Base-by-base conservation (phyloP, 106 monocot species). In the Dioscorea dumetorum region DNA sequence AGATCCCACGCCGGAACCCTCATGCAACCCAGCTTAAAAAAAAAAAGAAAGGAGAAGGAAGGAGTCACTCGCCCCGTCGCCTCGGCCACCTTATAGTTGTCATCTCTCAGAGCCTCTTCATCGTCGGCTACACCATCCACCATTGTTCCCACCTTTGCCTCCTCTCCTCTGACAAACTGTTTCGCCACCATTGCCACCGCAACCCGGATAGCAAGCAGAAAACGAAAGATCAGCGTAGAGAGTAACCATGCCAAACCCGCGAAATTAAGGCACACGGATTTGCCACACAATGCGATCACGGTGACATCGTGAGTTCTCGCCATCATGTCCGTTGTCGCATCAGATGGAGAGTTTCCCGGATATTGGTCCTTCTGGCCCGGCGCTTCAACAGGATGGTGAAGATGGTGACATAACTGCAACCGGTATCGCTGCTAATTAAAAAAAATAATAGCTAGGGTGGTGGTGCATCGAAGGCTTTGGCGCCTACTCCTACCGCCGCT, bases 341-440 rank as follows among this genome's bases (percentile, higher is more conserved):
- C 19, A 74, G 80, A 60, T 80, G 80, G 12, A 73, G 62, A 48
- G 82, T 82, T 69, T 82, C 78, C 20, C 61, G 63, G 70, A 82
- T 74, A 70, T 82, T 82, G 63, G 77, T 77, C 10, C 77, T 57
- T 15, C 82, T 73, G 31, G 82, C 72, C 0, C 73, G 72, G 8
- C 73, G 52, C 77, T 82, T 82, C 13, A 76, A 77, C 32, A 77
- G 77, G 7, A 73, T 50, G 5, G 72, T 68, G 31, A n/a, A 68
- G 28, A 65, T 66, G 5, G 81, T 76, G 4, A 66, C 16, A 16
- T 67, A 18, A 7, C 34, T 34, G 34, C 34, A 34, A 7, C 7
- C 34, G 34, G 34, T 4, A 7, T 34, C 34, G 7, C 34, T 34
- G 34, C 34, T 34, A 7, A 34, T 34, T n/a, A n/a, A n/a, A n/a